These are phyloP conservation scores for Alternaria alternata DNA, from an alignment of 2,329 filamentous ascomycete genomes.

Conservation along the genomic window DNA sequence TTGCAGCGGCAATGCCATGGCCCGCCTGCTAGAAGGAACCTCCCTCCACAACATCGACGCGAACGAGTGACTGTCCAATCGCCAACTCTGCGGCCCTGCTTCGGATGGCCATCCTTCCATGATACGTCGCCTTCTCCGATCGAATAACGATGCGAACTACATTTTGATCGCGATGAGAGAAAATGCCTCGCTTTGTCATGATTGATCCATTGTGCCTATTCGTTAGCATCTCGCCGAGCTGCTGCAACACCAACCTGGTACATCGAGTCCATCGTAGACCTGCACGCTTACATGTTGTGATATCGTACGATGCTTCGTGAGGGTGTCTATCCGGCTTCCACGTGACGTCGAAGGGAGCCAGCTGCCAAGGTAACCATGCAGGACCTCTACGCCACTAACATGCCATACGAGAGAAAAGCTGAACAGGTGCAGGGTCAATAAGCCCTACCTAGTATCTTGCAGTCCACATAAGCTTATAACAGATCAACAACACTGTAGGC, in stretches of 20 bases:
- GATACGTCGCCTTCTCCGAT: constrained; percentile 28
- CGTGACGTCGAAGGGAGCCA: neutral
- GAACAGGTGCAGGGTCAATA: too few species aligned
- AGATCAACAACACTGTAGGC: too few species aligned
- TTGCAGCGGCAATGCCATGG: constrained; percentile 43
- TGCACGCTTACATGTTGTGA: neutral
- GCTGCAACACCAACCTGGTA: neutral
- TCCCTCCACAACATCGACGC: constrained; percentile 11
- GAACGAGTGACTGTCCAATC: constrained; percentile 25
- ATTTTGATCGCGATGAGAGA: constrained; percentile 1
- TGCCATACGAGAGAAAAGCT: too few species aligned
- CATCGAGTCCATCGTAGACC: neutral
- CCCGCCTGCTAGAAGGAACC: constrained; percentile 43
- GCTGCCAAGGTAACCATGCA: neutral
- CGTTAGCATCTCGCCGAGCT: neutral
- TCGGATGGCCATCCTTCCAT: constrained; percentile 28
- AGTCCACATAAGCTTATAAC: too few species aligned
- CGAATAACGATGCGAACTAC: constrained; percentile 14
- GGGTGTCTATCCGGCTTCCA: neutral
- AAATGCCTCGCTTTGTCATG: neutral
- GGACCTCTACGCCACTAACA: neutral
- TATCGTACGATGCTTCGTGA: neutral
- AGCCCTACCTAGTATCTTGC: too few species aligned
- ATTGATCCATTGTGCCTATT: neutral
- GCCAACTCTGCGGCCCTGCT: constrained; percentile 7